Percentiles rank a stretch among this genome's conserved stretches.
These are phyloP conservation scores for Bathelium albidoporum DNA, from an alignment of 495 filamentous ascomycete species.

Conservation along the genomic window DNA sequence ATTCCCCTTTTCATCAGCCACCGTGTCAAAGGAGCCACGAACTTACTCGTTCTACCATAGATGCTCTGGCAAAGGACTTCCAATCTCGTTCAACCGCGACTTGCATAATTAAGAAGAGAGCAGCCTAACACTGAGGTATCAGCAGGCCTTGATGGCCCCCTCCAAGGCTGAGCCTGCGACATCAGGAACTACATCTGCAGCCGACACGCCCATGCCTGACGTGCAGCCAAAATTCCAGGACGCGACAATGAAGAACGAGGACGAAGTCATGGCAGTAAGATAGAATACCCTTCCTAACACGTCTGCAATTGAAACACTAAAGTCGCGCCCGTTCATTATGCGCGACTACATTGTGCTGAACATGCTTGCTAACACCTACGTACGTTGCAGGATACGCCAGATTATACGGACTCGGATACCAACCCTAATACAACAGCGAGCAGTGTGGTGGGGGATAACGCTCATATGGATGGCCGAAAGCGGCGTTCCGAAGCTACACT, in stretches of 20 bases:
- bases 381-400: slow-evolving; percentile 20
- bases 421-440: slow-evolving; percentile 86
- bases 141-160: not conserved
- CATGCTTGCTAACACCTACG: not conserved
- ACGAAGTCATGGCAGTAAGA: not conserved
- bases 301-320: not conserved
- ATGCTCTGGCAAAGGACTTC: not conserved
- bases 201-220: not conserved
- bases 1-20: not conserved
- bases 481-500: slow-evolving; percentile 74
- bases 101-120: not conserved
- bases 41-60: not conserved
- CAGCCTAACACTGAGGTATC: not conserved
- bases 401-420: slow-evolving; percentile 65
- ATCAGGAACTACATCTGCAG: not conserved
- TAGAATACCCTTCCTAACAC: not conserved
- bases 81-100: not conserved
- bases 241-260: slow-evolving; percentile 2
- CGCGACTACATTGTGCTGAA: not conserved
- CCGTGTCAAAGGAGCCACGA: not conserved
- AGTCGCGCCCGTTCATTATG: not conserved
- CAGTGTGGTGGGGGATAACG: slow-evolving; percentile 66
- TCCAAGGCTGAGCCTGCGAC: not conserved
- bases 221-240: not conserved
- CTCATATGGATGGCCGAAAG: slow-evolving; percentile 64